A percentile compares a stretch with the other conserved stretches of the same genome.
Evolutionary conservation across 2,329 filamentous ascomycete genomes (phyloP).

Genomic region (Scedosporium aurantiacum): DNA sequence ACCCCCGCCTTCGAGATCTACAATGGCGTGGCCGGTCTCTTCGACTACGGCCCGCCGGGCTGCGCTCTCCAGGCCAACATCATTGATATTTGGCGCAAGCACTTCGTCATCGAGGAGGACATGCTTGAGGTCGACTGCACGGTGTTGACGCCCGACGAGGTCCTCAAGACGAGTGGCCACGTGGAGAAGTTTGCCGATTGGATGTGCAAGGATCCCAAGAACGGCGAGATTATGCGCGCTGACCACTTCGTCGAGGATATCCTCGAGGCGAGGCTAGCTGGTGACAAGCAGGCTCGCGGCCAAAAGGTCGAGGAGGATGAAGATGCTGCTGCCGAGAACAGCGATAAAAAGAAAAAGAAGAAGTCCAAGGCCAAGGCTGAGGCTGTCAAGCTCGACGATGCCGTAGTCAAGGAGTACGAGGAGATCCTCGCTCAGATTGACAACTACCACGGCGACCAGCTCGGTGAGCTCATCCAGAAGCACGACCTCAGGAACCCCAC

Average conservation of each 20-base stretch:
- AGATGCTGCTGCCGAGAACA: conserved; percentile 28
- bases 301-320: conserved; percentile 69
- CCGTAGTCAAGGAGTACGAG: conserved; percentile 79
- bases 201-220: conserved; percentile 99
- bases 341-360: conserved; percentile 72
- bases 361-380: conserved; percentile 68
- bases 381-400: conserved; percentile 77
- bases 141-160: conserved; percentile 83
- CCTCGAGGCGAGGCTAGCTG: conserved; percentile 75
- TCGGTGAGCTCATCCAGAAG: conserved; percentile 81
- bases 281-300: conserved; percentile 85
- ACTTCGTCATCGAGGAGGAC: conserved; percentile 86
- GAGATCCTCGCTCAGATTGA: conserved; percentile 86
- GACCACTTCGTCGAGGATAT: conserved; percentile 96
- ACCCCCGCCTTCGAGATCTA: conserved; percentile 96
- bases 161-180: conserved; percentile 91
- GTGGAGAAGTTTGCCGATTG: conserved; percentile 97
- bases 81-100: conserved; percentile 81
- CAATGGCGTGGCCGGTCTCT: conserved; percentile 76
- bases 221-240: conserved; percentile 88
- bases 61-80: conserved; percentile 81
- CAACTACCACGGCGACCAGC: conserved; percentile 81
- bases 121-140: conserved; percentile 95
- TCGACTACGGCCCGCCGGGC: conserved; percentile 86
- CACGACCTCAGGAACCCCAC: conserved; percentile 80